Conservation (phyloP, 495 filamentous ascomycete species). For the Hyaloscypha hepaticicola region DNA sequence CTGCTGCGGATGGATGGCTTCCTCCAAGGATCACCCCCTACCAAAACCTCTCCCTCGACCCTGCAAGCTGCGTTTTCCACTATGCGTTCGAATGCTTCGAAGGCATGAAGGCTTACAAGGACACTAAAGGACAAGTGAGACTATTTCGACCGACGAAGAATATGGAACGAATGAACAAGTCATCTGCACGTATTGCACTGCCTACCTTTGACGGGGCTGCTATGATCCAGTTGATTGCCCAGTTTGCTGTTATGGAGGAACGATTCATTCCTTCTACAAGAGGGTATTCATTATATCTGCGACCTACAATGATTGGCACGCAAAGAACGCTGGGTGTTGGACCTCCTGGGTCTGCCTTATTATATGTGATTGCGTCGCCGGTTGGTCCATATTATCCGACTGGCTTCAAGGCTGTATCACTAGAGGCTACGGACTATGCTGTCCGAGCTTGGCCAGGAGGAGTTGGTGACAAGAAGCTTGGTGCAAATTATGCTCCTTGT, state of each 20-base stretch:
- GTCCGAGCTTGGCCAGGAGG: conserved; percentile 97
- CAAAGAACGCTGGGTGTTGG: conserved; percentile 90
- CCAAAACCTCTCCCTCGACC: conserved; percentile 94
- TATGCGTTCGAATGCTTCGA: conserved; percentile 98
- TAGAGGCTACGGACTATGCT: conserved; percentile 92
- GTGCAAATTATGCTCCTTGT: conserved; percentile 96
- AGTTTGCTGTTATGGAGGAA: conserved; percentile 76
- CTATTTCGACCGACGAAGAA: conserved; percentile 96
- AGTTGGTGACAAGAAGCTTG: conserved; percentile 95
- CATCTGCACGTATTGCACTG: conserved; percentile 83
- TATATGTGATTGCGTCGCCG: conserved; percentile 93
- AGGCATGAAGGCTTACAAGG: conserved; percentile 98
- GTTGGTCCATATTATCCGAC: conserved; percentile 98
- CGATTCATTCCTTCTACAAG: conserved; percentile 81
- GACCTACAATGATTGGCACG: conserved; percentile 96
- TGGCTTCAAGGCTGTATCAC: conserved; percentile 91
- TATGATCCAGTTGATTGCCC: conserved; percentile 75
- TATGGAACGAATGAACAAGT: conserved; percentile 90
- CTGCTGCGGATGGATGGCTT: conserved; percentile 75
- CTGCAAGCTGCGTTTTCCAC: conserved; percentile 96
- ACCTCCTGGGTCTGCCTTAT: conserved; percentile 83
- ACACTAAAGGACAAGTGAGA: conserved; percentile 67
- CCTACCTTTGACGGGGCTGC: conserved; percentile 73
- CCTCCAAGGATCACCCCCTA: conserved; percentile 82
- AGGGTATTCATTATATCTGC: conserved; percentile 91